These are phyloP conservation scores for Beauveria australis DNA, from an alignment of 2,329 filamentous ascomycete genomes.

Conservation along the genomic window DNA sequence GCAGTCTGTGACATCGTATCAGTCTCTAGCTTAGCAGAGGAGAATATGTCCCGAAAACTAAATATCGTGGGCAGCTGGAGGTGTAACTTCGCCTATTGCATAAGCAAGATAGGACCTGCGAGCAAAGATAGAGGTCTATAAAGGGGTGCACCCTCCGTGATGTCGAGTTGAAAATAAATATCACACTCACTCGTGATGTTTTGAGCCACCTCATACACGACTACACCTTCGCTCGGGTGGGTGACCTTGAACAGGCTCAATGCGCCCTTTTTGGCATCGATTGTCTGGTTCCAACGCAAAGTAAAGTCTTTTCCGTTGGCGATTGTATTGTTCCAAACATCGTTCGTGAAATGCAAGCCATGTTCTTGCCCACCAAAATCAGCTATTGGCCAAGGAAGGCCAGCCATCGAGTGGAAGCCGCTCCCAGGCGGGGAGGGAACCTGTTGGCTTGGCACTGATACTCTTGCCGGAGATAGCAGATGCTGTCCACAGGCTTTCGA, in stretches of 20 bases:
- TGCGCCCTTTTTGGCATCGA: slow-evolving; percentile 15
- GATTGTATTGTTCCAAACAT: slow-evolving; percentile 27
- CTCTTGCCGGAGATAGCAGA: background rate
- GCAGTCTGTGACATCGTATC: slow-evolving; percentile 16
- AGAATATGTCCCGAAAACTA: slow-evolving; percentile 9
- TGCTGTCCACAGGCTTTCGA: slow-evolving; percentile 8
- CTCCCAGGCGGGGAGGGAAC: slow-evolving; percentile 12
- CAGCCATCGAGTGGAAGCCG: slow-evolving; percentile 17
- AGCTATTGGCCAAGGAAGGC: slow-evolving; percentile 12
- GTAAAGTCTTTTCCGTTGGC: slow-evolving; percentile 22
- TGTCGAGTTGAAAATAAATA: background rate
- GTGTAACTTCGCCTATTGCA: background rate
- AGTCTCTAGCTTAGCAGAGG: background rate
- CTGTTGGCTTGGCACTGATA: slow-evolving; percentile 11
- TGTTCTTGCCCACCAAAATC: slow-evolving; percentile 16
- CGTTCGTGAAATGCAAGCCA: slow-evolving; percentile 24
- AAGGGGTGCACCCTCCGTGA: background rate
- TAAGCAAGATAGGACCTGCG: background rate
- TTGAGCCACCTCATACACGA: slow-evolving; percentile 21
- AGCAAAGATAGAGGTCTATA: background rate
- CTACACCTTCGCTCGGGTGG: slow-evolving; percentile 23
- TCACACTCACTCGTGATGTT: slow-evolving; percentile 23
- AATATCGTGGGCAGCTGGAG: background rate
- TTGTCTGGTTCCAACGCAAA: slow-evolving; percentile 23
- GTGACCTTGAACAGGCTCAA: slow-evolving; percentile 23